Percentiles rank a stretch among this genome's conserved stretches.
Conservation (phyloP, 2,329 filamentous ascomycete genomes). For the Trichoderma citrinoviride region DNA sequence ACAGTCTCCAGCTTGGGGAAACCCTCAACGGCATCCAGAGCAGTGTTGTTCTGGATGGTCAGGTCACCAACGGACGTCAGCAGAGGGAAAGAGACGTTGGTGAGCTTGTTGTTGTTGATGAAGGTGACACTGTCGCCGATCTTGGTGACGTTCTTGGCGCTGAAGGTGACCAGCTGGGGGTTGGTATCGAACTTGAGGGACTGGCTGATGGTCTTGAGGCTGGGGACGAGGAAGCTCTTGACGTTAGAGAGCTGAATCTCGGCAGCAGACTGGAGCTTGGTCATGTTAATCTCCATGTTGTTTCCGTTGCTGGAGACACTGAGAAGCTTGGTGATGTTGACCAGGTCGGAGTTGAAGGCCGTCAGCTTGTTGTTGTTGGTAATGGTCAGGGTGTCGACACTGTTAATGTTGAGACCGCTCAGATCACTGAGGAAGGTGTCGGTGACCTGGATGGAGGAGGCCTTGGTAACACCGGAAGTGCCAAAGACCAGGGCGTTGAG, state of each 20-base stretch:
- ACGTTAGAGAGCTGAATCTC: constrained; percentile 66
- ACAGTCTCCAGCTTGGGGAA: constrained; percentile 69
- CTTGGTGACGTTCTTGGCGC: constrained; percentile 67
- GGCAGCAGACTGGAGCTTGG: constrained; percentile 64
- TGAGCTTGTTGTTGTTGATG: constrained; percentile 58
- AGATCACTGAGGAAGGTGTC: constrained; percentile 83
- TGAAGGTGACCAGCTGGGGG: constrained; percentile 58
- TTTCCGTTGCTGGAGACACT: constrained; percentile 78
- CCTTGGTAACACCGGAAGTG: constrained; percentile 60
- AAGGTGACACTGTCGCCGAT: constrained; percentile 59
- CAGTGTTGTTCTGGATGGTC: constrained; percentile 87
- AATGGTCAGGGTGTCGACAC: constrained; percentile 72
- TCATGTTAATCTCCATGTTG: constrained; percentile 68
- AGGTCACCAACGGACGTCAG: constrained; percentile 69
- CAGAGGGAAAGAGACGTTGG: constrained; percentile 72
- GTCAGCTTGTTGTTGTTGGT: constrained; percentile 86
- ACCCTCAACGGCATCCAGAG: constrained; percentile 60
- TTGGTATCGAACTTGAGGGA: constrained; percentile 84
- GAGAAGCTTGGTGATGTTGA: constrained; percentile 68
- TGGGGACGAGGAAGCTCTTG: constrained; percentile 69
- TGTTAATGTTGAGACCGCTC: constrained; percentile 74
- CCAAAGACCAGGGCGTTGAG: constrained; percentile 51
- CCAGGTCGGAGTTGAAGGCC: constrained; percentile 72
- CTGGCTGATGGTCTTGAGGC: constrained; percentile 69
- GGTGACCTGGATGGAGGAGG: constrained; percentile 68